Evolutionary conservation across 352 stramenopile genomes (phyloP), one percentile per base, ranked within the genome.

Genomic region (Phytophthora europaea): DNA sequence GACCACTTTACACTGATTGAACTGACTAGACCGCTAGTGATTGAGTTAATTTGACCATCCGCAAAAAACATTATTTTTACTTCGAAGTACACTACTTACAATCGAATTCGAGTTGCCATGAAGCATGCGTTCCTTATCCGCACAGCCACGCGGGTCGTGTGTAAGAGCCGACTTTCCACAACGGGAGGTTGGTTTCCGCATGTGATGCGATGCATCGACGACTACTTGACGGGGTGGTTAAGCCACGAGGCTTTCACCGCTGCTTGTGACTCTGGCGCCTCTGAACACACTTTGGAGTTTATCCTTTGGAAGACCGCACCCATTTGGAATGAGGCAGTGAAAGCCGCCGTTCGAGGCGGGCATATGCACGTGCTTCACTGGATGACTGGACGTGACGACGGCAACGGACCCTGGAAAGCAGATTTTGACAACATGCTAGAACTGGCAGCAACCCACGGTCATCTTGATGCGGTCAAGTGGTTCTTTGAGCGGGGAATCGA

Each of bases 391-490:
- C 36, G 33, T 22, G 16, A 51, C 2, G 34, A 51, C 0, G 33
- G 56, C 6, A 36, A 36, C 16, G 56, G 56, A 1, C 34, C 56
- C 6, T 52, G 56, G 56, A 62, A 15, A 38, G 23, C n/a, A n/a
- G n/a, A n/a, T n/a, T n/a, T n/a, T n/a, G n/a, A n/a, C n/a, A n/a
- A n/a, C 13, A 34, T 33, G 18, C 9, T 62, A 9, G 33, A 48
- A 20, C 13, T 47, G 23, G 33, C 33, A 22, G 55, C 55, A 69
- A 3, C 31, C 82, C 36, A 62, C n/a, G 55, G 55, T 2, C 55
- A 52, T 51, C 34, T 62, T 48, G n/a, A 62, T 2, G n/a, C 33
- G 13, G 55, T 48, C 10, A 12, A 62, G 38, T 62, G 55, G 55
- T 31, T 62, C 0, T 33, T 20, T 20, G 36, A 48, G 16, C 55